These are phyloP conservation scores for Russula vinacea DNA, from an alignment of 768 basidiomycete species.

Conservation along the genomic window DNA sequence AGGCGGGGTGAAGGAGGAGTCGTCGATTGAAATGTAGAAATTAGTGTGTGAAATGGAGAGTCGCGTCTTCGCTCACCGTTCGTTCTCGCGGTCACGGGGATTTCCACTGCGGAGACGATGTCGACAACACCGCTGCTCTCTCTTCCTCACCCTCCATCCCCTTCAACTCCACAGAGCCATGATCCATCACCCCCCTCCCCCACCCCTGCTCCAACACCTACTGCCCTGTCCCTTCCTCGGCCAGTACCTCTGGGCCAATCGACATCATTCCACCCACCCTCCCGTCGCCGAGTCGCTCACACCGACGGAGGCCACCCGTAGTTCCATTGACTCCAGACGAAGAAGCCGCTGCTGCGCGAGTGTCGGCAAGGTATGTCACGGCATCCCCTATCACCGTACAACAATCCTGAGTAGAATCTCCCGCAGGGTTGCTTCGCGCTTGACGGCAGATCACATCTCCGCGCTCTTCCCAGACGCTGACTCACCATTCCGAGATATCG, in stretches of 20 bases:
- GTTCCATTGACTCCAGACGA: conserved; percentile 23
- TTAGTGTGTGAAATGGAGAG: conserved; percentile 7
- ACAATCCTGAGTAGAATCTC: neutral
- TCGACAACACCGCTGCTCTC: conserved; percentile 24
- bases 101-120: conserved; percentile 32
- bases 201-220: neutral
- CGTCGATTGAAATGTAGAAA: conserved; percentile 10
- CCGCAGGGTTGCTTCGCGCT: conserved; percentile 51
- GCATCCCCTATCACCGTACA: neutral
- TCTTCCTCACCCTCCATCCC: conserved; percentile 20
- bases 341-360: conserved; percentile 23
- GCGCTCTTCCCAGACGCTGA: conserved; percentile 66
- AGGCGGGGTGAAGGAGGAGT: conserved; percentile 15
- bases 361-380: conserved; percentile 22
- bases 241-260: conserved; percentile 19
- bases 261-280: neutral
- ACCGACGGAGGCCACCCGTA: conserved; percentile 15
- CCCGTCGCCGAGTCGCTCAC: conserved; percentile 11
- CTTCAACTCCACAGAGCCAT: conserved; percentile 12
- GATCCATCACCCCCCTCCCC: conserved; percentile 4
- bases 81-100: conserved; percentile 35
- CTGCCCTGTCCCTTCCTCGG: conserved; percentile 2
- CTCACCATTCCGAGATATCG: conserved; percentile 58
- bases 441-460: conserved; percentile 60
- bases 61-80: conserved; percentile 28